Evolutionary conservation across 2,329 filamentous ascomycete genomes (phyloP).

Genomic region (Fusarium verrucosum): DNA sequence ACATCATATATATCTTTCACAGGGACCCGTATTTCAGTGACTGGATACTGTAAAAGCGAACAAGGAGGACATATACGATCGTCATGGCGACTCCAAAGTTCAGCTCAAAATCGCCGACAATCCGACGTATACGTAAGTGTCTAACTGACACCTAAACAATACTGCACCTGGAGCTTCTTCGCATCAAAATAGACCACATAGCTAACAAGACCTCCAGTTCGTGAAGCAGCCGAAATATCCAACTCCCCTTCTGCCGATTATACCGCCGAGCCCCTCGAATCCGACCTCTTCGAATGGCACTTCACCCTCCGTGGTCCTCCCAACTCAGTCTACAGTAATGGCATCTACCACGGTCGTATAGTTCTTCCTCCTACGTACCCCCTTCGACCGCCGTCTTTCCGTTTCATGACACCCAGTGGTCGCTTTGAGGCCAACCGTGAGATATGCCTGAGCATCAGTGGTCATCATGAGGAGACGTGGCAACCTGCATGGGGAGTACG

Average conservation of each 20-base stretch:
- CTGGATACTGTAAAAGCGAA: neutral
- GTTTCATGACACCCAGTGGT: conserved; percentile 90
- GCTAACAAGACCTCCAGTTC: conserved; percentile 59
- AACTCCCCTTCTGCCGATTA: conserved; percentile 84
- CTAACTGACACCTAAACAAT: neutral
- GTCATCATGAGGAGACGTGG: conserved; percentile 98
- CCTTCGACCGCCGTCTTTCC: conserved; percentile 91
- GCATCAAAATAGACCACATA: neutral
- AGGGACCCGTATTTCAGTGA: neutral
- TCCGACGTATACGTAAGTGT: conserved; percentile 79
- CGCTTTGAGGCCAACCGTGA: conserved; percentile 96
- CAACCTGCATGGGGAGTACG: conserved; percentile 97
- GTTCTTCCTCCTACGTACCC: conserved; percentile 90
- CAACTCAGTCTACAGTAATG: conserved; percentile 77
- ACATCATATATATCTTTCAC: neutral
- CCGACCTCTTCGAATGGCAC: conserved; percentile 97
- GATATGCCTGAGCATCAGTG: conserved; percentile 93
- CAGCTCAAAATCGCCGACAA: conserved; percentile 83
- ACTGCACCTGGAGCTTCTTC: neutral
- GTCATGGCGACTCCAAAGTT: conserved; percentile 58
- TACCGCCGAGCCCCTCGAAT: conserved; percentile 83
- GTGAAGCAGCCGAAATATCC: conserved; percentile 89
- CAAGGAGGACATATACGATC: neutral
- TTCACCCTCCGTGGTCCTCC: conserved; percentile 95
- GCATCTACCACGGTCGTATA: conserved; percentile 96